Conservation (phyloP, 805 yeast genomes). For the Kluyveromyces wickerhamii region DNA sequence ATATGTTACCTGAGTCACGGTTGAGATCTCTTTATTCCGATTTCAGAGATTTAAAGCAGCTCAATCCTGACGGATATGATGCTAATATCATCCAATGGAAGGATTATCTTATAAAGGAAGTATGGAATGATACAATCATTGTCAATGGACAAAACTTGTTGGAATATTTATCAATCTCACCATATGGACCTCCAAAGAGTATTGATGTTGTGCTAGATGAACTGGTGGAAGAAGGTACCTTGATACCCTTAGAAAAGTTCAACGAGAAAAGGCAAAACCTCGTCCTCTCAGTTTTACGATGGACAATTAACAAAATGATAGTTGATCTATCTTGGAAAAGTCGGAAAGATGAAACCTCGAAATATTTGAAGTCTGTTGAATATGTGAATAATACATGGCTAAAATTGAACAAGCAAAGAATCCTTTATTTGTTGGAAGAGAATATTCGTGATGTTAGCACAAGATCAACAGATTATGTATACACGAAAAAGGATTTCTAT, state of each 20-base stretch:
- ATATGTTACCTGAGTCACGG: constrained; percentile 28
- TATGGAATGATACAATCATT: constrained; percentile 14
- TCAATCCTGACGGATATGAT: constrained; percentile 35
- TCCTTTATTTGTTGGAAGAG: constrained; percentile 10
- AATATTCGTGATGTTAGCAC: constrained; percentile 14
- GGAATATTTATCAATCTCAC: constrained; percentile 21
- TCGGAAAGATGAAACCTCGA: constrained; percentile 11
- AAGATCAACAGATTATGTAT: constrained; percentile 19
- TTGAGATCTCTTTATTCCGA: constrained; percentile 34
- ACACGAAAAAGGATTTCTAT: constrained; percentile 14
- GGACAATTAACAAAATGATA: constrained; percentile 6
- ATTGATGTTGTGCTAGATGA: constrained; percentile 31
- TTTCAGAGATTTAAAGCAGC: constrained; percentile 29
- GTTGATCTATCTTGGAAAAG: constrained; percentile 8
- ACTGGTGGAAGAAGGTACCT: constrained; percentile 22
- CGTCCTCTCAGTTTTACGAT: constrained; percentile 2
- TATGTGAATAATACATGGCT: constrained; percentile 13
- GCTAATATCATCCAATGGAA: constrained; percentile 36
- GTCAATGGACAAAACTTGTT: constrained; percentile 22
- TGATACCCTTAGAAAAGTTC: constrained; percentile 24
- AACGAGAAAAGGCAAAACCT: constrained; percentile 9
- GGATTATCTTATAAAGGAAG: constrained; percentile 17
- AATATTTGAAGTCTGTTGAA: constrained; percentile 16
- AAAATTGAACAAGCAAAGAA: constrained; percentile 8
- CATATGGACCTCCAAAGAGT: constrained; percentile 31